phyloP scores from a whole-genome alignment of 2,329 filamentous ascomycete species.

The Alternaria sp. region DNA sequence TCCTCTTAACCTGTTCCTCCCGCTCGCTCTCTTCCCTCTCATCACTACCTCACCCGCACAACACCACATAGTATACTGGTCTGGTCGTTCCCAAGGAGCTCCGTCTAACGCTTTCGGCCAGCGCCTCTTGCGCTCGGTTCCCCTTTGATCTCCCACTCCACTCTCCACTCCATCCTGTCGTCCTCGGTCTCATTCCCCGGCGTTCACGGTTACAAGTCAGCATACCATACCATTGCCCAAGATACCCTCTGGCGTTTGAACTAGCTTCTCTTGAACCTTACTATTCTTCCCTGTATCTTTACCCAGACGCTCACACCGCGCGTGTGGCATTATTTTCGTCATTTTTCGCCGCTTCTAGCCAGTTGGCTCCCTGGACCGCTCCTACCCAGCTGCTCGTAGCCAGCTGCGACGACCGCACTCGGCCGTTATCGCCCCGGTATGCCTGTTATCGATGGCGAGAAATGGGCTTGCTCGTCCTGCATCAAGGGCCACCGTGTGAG shows the following conservation, averaged over 20 bases:
- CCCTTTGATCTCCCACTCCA: conserved; percentile 26
- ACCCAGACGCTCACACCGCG: conserved; percentile 18
- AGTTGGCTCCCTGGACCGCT: conserved; percentile 16
- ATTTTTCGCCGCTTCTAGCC: conserved; percentile 16
- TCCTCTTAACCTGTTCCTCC: conserved; percentile 35
- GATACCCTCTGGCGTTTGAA: conserved; percentile 45
- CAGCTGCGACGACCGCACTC: conserved; percentile 43
- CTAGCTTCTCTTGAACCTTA: conserved; percentile 25
- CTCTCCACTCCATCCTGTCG: conserved; percentile 31
- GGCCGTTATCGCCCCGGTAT: conserved; percentile 43
- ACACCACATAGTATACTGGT: conserved; percentile 33
- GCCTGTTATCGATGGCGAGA: conserved; percentile 76
- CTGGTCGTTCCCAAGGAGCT: conserved; percentile 46
- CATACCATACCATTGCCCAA: conserved; percentile 42
- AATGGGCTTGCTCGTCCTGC: conserved; percentile 97
- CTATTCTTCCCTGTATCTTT: conserved; percentile 31
- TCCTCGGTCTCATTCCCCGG: conserved; percentile 42
- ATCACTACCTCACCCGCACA: conserved; percentile 35
- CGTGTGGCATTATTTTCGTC: conserved; percentile 23
- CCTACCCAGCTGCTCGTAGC: conserved; percentile 31
- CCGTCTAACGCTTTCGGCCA: conserved; percentile 50
- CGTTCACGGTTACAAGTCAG: conserved; percentile 46
- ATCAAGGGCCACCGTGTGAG: conserved; percentile 98
- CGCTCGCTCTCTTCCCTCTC: conserved; percentile 31
- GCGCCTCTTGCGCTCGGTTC: conserved; percentile 51